Conservation (phyloP, 2,329 filamentous ascomycete genomes). For the Pseudogymnoascus pannorum region DNA sequence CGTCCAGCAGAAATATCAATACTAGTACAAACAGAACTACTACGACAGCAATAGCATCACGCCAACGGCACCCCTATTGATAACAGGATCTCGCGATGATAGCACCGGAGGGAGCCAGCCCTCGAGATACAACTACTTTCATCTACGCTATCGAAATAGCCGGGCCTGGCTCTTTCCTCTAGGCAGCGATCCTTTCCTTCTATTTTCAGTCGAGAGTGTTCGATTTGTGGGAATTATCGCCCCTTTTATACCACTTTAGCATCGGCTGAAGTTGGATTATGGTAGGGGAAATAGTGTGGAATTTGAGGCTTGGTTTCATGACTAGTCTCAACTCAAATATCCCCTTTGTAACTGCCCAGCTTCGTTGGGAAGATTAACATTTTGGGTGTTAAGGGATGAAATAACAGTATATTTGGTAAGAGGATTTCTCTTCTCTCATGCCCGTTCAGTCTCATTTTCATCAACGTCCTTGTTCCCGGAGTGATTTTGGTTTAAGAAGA, state of each 20-base stretch:
- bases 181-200: background rate
- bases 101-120: background rate
- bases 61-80: background rate
- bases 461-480: background rate
- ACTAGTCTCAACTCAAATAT: background rate
- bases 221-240: background rate
- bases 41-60: background rate
- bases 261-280: background rate
- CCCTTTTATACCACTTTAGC: background rate
- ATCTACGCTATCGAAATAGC: background rate
- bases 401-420: background rate
- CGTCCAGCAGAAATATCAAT: too few species aligned
- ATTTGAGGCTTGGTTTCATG: background rate
- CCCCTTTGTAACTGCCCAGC: background rate
- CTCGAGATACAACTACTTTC: background rate
- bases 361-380: background rate
- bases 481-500: background rate
- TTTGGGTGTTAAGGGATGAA: background rate
- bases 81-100: background rate
- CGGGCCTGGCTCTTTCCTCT: background rate
- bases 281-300: background rate
- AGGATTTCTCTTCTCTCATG: background rate
- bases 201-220: background rate
- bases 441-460: background rate
- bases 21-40: background rate